Evolutionary conservation across 805 yeast species (phyloP), one percentile per base, ranked within the genome.

Genomic region (Starmerella tilneyi): DNA sequence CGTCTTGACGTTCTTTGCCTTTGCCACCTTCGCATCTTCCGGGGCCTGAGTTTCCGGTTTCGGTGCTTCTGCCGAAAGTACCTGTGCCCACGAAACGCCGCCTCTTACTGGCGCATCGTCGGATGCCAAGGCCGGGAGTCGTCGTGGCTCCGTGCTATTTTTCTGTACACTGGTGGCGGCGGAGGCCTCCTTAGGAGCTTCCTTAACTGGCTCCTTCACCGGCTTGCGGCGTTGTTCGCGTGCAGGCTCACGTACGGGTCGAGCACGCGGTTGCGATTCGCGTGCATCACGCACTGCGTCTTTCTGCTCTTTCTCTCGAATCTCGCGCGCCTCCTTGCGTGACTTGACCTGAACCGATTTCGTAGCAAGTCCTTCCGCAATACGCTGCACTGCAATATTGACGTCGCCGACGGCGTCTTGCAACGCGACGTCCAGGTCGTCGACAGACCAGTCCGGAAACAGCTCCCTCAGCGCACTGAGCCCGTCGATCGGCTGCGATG

Each of bases 371-470:
- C 95, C 94, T 50, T 85, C 83, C 46, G 94, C 79, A 64, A 92
- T 88, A 63, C 85, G 79, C 59, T 81, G 88, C 52, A 84, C 80
- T 53, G 92, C 84, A 35, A 75, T 72, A 60, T 81, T 94, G 54
- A 86, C 70, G 60, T 82, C 86, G 51, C 78, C 71, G 34, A 54
- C 71, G 52, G 80, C 75, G 65, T 92, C 97, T 47, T 71, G 70
- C 56, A 88, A 77, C 48, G 85, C 77, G 43, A 80, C 75, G 37
- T 71, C 66, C 60, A 92, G 76, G 61, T 92, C 98, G 23, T 83
- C 94, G 44, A 73, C 70, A 39, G 83, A 74, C 98, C 98, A 92
- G 61, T 84, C 95, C 35, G 96, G 94, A 68, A 92, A 88, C 70
- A 92, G 72, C 65, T 89, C 97, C 41, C 72, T 64, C 56, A 89